phyloP scores from a whole-genome alignment of 306 rosid species.

The Pyrus bretschneideri region DNA sequence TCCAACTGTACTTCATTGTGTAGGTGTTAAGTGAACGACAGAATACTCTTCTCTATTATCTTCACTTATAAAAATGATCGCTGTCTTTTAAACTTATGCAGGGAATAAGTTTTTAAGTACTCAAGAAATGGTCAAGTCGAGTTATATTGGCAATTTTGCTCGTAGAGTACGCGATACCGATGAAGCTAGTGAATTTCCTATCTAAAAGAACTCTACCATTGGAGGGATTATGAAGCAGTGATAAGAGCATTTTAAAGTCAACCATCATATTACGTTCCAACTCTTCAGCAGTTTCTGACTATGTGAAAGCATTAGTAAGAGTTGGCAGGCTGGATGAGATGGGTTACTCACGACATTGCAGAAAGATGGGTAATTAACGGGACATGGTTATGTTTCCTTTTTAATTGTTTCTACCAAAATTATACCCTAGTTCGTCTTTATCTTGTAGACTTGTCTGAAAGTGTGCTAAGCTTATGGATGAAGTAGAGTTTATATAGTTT shows the following conservation, averaged over 20 bases:
- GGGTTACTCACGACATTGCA: constrained; percentile 71
- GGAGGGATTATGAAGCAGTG: constrained; percentile 81
- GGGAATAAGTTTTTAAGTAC: constrained; percentile 36
- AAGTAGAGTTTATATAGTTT: not conserved
- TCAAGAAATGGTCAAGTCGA: constrained; percentile 61
- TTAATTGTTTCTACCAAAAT: not conserved
- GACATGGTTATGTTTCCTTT: not conserved
- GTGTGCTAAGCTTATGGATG: not conserved
- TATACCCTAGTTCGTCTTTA: not conserved
- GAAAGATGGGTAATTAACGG: constrained; percentile 59
- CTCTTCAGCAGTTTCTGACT: constrained; percentile 72
- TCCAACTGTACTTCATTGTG: too few relatives aligned
- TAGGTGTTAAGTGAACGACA: too few relatives aligned
- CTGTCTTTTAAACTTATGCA: constrained; percentile 24
- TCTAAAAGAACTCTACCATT: constrained; percentile 69
- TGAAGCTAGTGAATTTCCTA: constrained; percentile 67
- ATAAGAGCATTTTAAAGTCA: constrained; percentile 79
- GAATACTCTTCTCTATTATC: not conserved
- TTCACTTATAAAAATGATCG: constrained; percentile 4
- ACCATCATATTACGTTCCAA: constrained; percentile 59
- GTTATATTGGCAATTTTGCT: constrained; percentile 70
- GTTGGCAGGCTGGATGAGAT: constrained; percentile 78
- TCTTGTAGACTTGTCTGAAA: not conserved
- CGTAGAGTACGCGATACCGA: constrained; percentile 66
- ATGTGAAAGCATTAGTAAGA: constrained; percentile 70